A percentile compares a stretch with the other conserved stretches of the same genome.
These are phyloP conservation scores for Fistulifera pelliculosa DNA, from an alignment of 108 stramenopile genomes.

Conservation along the genomic window DNA sequence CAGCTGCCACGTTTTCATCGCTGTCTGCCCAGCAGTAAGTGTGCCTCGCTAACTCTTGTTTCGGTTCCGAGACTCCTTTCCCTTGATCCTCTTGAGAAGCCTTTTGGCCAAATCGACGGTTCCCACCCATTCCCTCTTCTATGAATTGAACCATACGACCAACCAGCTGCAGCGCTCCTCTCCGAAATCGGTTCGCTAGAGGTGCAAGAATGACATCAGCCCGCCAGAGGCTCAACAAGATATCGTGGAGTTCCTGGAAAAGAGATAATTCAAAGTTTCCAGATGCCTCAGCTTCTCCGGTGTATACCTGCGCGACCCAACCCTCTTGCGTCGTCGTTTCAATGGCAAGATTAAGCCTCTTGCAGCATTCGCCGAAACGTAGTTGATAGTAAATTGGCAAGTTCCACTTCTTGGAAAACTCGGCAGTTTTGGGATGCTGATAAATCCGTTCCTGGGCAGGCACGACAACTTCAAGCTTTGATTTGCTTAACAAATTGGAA, in stretches of 20 bases:
- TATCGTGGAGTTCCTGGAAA: slow-evolving; percentile 73
- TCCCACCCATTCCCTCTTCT: slow-evolving; percentile 61
- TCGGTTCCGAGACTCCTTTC: slow-evolving; percentile 1
- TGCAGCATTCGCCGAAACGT: slow-evolving; percentile 76
- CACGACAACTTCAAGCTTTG: slow-evolving; percentile 7
- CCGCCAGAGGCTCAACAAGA: slow-evolving; percentile 51
- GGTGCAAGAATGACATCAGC: slow-evolving; percentile 63
- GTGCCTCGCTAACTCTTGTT: neutral
- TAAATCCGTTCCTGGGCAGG: slow-evolving; percentile 67
- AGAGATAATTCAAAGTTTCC: slow-evolving; percentile 65
- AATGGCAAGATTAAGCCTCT: slow-evolving; percentile 64
- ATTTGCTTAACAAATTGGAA: slow-evolving; percentile 26
- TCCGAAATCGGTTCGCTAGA: slow-evolving; percentile 64
- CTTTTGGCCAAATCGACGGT: slow-evolving; percentile 57
- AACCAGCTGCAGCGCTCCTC: slow-evolving; percentile 69
- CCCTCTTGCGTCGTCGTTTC: slow-evolving; percentile 48
- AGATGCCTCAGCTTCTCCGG: slow-evolving; percentile 29
- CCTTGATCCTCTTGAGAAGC: slow-evolving; percentile 7
- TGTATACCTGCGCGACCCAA: slow-evolving; percentile 71
- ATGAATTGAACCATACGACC: slow-evolving; percentile 66
- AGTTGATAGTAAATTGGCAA: slow-evolving; percentile 87
- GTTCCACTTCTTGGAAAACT: slow-evolving; percentile 82
- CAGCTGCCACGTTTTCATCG: slow-evolving; percentile 65
- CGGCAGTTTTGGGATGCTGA: slow-evolving; percentile 67
- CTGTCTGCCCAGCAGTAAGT: slow-evolving; percentile 69